Percentiles rank a stretch among this genome's conserved stretches.
Evolutionary conservation across 768 basidiomycete species (phyloP).

Genomic region (Trichaptum fuscoviolaceum): DNA sequence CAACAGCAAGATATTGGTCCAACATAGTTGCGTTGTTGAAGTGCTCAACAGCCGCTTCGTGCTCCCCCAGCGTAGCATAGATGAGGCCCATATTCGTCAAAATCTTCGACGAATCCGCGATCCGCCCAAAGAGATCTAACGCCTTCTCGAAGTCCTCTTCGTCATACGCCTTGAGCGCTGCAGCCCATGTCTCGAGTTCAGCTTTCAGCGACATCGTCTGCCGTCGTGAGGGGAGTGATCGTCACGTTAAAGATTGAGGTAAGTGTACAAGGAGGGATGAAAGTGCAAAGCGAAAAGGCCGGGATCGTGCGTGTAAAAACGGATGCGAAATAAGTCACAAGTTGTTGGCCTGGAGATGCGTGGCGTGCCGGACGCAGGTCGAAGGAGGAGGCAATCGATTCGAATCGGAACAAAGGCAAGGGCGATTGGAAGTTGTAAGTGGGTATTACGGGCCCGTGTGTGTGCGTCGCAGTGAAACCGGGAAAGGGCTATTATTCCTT

Average conservation of each 20-base stretch:
- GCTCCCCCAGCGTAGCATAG: constrained; percentile 86
- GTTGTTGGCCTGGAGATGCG: constrained; percentile 2
- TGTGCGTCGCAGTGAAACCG: neutral
- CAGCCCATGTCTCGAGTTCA: constrained; percentile 80
- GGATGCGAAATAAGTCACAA: neutral
- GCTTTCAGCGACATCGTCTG: constrained; percentile 36
- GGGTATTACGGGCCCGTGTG: neutral
- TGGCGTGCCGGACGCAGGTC: constrained; percentile 5
- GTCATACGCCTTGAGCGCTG: constrained; percentile 87
- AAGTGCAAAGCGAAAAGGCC: neutral
- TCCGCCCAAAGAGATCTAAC: constrained; percentile 72
- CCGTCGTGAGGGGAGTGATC: neutral
- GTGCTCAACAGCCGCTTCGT: constrained; percentile 76
- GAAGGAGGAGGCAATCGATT: neutral
- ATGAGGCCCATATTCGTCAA: constrained; percentile 92
- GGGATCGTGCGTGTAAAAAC: neutral
- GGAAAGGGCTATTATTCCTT: neutral
- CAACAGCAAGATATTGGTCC: constrained; percentile 85
- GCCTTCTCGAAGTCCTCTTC: constrained; percentile 73
- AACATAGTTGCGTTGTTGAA: constrained; percentile 73
- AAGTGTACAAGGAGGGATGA: neutral
- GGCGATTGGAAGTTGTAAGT: neutral
- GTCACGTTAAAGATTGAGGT: neutral
- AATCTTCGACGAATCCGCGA: constrained; percentile 86
- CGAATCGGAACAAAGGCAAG: neutral